These are phyloP conservation scores for Pancytospora philotis DNA, from an alignment of 371 early-diverging fungal genomes.

Conservation along the genomic window DNA sequence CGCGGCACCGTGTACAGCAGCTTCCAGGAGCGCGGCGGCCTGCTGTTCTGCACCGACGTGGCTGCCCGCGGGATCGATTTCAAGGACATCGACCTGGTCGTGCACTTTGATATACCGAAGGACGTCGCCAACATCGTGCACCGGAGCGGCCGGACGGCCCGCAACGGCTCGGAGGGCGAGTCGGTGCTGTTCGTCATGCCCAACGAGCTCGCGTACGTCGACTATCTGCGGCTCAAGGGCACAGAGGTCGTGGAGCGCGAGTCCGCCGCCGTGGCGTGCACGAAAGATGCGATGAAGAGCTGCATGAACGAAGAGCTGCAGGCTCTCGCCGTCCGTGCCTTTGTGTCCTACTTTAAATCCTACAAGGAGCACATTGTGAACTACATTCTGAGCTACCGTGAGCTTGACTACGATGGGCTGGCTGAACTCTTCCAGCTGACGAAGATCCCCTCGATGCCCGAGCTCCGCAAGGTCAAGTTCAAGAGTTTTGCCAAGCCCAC, in stretches of 20 bases:
- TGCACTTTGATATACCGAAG: conserved; percentile 72
- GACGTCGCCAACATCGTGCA: conserved; percentile 87
- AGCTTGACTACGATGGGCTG: conserved; percentile 48
- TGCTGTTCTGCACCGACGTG: conserved; percentile 56
- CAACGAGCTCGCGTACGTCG: conserved; percentile 48
- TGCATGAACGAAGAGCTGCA: conserved; percentile 9
- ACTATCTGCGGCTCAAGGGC: conserved; percentile 41
- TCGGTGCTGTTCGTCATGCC: conserved; percentile 62
- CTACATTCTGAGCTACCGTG: conserved; percentile 54
- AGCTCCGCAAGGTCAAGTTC: conserved; percentile 39
- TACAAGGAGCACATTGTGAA: conserved; percentile 57
- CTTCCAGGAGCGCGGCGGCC: conserved; percentile 29
- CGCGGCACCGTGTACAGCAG: conserved; percentile 42
- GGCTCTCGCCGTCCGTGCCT: conserved; percentile 43
- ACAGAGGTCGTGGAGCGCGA: conserved; percentile 1
- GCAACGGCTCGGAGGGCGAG: conserved; percentile 73
- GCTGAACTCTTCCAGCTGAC: conserved; percentile 44
- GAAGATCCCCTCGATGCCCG: conserved; percentile 51
- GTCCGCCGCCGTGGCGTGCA: background rate
- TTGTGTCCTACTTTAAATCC: conserved; percentile 58
- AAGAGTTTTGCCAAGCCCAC: conserved; percentile 8
- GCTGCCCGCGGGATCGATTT: conserved; percentile 58
- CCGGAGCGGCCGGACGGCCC: conserved; percentile 89
- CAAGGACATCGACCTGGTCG: conserved; percentile 44
- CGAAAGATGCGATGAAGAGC: background rate